Percentiles rank a stretch among this genome's conserved stretches.
Evolutionary conservation across 148 eudicot species (phyloP).

Genomic region (Silene conica): DNA sequence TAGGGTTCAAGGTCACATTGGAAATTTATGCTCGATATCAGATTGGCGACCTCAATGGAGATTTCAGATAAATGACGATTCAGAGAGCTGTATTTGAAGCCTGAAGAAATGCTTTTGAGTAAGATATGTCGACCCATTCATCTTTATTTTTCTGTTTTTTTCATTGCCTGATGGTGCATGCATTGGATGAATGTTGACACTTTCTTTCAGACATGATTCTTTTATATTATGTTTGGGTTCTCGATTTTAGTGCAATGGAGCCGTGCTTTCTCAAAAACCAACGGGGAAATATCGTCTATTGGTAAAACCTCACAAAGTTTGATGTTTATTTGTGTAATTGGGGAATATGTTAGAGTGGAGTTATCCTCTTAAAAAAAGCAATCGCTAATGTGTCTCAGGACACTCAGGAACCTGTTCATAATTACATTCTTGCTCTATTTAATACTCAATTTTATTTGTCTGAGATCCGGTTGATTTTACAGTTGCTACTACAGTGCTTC

Average conservation of each 20-base stretch:
- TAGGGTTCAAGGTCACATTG: neutral
- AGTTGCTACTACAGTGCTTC: neutral
- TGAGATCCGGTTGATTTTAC: neutral
- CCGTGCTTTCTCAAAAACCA: neutral
- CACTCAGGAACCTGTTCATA: neutral
- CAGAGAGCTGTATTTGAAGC: neutral
- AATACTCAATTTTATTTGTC: neutral
- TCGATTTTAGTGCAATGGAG: neutral
- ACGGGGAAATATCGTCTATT: neutral
- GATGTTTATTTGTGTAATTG: neutral
- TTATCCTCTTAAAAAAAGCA: neutral
- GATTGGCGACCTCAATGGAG: neutral
- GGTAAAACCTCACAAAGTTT: neutral
- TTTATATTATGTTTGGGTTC: constrained; percentile 3
- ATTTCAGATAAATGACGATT: neutral
- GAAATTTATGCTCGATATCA: constrained; percentile 9
- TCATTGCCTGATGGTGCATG: neutral
- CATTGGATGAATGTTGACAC: neutral
- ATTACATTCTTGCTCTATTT: neutral
- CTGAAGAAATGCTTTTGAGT: constrained; percentile 7
- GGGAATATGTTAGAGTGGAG: neutral
- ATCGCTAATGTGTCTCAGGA: neutral
- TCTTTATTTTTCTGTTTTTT: neutral
- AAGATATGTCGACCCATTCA: neutral
- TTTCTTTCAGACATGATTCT: neutral